Percentiles rank a stretch among this genome's conserved stretches.
Evolutionary conservation across 2,329 filamentous ascomycete genomes (phyloP).

Genomic region (Cadophora malorum): DNA sequence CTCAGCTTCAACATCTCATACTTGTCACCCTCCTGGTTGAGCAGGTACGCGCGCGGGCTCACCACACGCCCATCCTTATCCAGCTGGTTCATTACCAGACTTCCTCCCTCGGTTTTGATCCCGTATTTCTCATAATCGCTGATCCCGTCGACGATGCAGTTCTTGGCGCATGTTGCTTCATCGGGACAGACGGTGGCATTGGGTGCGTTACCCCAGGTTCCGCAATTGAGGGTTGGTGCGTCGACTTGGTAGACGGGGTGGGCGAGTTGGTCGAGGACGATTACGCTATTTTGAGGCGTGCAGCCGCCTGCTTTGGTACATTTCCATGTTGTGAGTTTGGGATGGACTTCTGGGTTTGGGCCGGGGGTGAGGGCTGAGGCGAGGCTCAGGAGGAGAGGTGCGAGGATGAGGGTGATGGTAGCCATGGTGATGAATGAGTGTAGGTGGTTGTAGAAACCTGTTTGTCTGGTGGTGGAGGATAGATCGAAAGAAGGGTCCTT

Average conservation of each 20-base stretch:
- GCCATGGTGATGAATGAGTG: slow-evolving; percentile 11
- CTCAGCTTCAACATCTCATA: slow-evolving; percentile 67
- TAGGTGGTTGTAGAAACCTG: slow-evolving; percentile 1
- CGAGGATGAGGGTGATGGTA: background rate
- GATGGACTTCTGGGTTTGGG: slow-evolving; percentile 54
- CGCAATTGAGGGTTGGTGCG: slow-evolving; percentile 41
- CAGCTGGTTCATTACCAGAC: slow-evolving; percentile 46
- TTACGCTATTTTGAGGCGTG: slow-evolving; percentile 52
- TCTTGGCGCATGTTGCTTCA: slow-evolving; percentile 56
- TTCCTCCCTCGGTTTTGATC: slow-evolving; percentile 48
- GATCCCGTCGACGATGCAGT: slow-evolving; percentile 61
- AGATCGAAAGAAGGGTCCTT: background rate
- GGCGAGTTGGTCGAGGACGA: slow-evolving; percentile 57
- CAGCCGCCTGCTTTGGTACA: slow-evolving; percentile 59
- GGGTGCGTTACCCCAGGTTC: slow-evolving; percentile 35
- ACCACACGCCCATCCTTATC: slow-evolving; percentile 38
- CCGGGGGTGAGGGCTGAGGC: slow-evolving; percentile 50
- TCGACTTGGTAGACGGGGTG: slow-evolving; percentile 54
- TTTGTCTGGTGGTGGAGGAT: background rate
- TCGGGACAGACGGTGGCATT: slow-evolving; percentile 56
- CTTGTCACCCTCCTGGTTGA: slow-evolving; percentile 52
- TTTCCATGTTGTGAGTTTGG: slow-evolving; percentile 57
- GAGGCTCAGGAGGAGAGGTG: slow-evolving; percentile 26
- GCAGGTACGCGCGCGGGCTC: slow-evolving; percentile 52
- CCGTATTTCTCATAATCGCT: slow-evolving; percentile 54